Percentiles rank a stretch among this genome's conserved stretches.
phyloP scores from a whole-genome alignment of 2,329 filamentous ascomycete species.

The Coniochaeta sp. region DNA sequence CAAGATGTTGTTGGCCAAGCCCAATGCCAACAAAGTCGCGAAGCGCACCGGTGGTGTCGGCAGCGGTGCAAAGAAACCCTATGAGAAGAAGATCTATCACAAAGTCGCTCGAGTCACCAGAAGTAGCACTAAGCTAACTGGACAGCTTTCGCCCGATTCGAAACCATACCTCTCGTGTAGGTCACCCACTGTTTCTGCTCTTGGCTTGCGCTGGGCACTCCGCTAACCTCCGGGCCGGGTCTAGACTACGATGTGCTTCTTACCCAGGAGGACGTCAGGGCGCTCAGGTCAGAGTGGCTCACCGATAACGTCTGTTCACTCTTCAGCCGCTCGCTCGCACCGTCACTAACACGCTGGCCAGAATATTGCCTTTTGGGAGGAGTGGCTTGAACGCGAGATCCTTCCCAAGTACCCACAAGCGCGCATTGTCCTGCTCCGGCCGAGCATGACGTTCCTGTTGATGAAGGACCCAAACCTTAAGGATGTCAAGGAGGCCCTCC shows the following conservation, averaged over 20 bases:
- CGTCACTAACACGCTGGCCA: conserved; percentile 51
- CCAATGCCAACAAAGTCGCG: neutral
- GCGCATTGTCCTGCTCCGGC: conserved; percentile 82
- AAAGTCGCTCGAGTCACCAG: neutral
- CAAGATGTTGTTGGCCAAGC: neutral
- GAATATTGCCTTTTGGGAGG: conserved; percentile 98
- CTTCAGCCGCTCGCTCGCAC: conserved; percentile 4
- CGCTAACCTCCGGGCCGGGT: conserved; percentile 10
- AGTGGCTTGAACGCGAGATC: conserved; percentile 88
- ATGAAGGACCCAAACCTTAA: conserved; percentile 61
- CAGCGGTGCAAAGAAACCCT: neutral
- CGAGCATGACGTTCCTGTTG: conserved; percentile 87
- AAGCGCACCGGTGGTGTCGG: neutral
- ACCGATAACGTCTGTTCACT: conserved; percentile 75
- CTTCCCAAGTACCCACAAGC: conserved; percentile 73
- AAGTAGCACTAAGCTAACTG: conserved; percentile 1
- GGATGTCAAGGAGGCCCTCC: conserved; percentile 59
- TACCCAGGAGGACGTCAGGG: conserved; percentile 81
- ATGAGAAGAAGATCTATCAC: neutral
- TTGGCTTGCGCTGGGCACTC: neutral
- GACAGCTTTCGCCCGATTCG: conserved; percentile 1
- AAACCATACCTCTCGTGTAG: conserved; percentile 2
- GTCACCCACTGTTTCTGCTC: conserved; percentile 8
- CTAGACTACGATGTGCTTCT: conserved; percentile 40
- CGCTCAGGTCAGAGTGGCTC: conserved; percentile 87